Evolutionary conservation across 345 rosid species (phyloP).

Genomic region (Eucalyptus erythrocorys): DNA sequence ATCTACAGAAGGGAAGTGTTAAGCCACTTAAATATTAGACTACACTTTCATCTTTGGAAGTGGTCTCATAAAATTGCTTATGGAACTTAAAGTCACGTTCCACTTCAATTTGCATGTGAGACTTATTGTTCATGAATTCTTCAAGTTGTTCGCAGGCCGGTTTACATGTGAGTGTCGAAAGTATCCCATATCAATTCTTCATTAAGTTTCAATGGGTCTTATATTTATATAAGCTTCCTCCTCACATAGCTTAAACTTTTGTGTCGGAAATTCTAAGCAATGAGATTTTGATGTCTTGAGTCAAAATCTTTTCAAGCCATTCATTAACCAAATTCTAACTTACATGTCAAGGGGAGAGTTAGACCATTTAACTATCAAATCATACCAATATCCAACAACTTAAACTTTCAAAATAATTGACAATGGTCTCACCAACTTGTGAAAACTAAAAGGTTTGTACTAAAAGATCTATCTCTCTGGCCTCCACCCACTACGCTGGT

Average conservation of each 20-base stretch:
- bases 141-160: neutral
- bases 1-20: neutral
- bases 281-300: no score
- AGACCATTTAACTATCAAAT: neutral
- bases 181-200: neutral
- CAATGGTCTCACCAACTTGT: accelerated
- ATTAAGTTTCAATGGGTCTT: neutral
- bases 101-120: neutral
- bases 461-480: neutral
- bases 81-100: neutral
- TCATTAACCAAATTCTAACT: no score
- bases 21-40: neutral
- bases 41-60: neutral
- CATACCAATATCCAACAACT: accelerated
- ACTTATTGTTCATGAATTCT: neutral
- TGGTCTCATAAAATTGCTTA: neutral
- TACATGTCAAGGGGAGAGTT: neutral
- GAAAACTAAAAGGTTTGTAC: neutral
- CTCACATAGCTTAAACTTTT: no score
- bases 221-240: neutral
- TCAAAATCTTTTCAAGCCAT: no score
- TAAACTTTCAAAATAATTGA: neutral
- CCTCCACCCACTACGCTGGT: neutral
- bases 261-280: no score
- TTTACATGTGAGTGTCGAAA: neutral